Evolutionary conservation across 2,329 filamentous ascomycete species (phyloP).

Genomic region (Elsinoe ampelina): DNA sequence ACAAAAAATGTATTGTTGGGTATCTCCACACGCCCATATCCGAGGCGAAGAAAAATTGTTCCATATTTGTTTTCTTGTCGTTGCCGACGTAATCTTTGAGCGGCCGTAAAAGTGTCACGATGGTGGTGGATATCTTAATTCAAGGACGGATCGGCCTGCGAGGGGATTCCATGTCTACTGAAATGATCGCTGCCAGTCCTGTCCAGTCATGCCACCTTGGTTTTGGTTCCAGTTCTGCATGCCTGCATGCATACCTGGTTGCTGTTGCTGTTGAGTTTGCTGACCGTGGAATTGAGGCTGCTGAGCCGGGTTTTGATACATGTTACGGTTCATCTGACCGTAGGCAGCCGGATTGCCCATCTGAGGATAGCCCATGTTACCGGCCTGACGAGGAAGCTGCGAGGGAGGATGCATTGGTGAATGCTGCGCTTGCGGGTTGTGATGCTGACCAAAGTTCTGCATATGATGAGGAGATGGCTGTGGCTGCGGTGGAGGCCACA

Average conservation of each 20-base stretch:
- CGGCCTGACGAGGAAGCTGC: slow-evolving; percentile 37
- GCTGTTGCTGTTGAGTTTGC: slow-evolving; percentile 32
- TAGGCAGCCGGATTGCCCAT: slow-evolving; percentile 36
- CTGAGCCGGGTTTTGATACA: slow-evolving; percentile 39
- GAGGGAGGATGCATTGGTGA: slow-evolving; percentile 41
- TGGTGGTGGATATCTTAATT: not conserved
- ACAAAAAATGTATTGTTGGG: not conserved
- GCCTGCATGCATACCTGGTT: slow-evolving; percentile 38
- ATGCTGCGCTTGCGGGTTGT: slow-evolving; percentile 38
- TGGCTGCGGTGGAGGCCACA: slow-evolving; percentile 41
- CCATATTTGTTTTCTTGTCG: not conserved
- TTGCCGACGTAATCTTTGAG: slow-evolving; percentile 10
- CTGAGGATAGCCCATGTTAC: slow-evolving; percentile 36
- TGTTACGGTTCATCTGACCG: slow-evolving; percentile 38
- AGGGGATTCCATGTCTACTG: slow-evolving; percentile 15
- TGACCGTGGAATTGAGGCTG: slow-evolving; percentile 31
- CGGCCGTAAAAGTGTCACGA: not conserved
- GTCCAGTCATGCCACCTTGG: slow-evolving; percentile 28
- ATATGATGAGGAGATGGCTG: slow-evolving; percentile 35
- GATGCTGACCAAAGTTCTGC: slow-evolving; percentile 32
- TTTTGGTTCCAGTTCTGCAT: slow-evolving; percentile 44
- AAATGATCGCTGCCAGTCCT: slow-evolving; percentile 30
- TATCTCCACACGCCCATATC: not conserved
- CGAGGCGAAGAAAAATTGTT: not conserved
- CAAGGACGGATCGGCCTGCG: not conserved